Conservation (phyloP, 768 basidiomycete species). For the Lyophyllum atratum region DNA sequence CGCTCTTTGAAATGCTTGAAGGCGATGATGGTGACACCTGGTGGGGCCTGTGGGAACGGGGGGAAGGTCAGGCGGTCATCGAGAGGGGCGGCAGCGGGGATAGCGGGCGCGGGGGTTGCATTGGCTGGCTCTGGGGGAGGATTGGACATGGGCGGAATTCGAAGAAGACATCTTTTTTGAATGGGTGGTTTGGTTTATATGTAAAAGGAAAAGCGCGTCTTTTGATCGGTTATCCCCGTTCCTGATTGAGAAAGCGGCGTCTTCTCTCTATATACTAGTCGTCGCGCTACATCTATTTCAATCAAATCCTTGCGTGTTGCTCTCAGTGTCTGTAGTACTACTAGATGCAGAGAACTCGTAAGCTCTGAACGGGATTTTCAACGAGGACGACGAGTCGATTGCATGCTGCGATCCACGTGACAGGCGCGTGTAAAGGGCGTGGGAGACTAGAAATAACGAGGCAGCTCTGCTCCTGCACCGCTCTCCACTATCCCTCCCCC, state of each 20-base stretch:
- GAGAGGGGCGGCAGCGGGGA: not conserved
- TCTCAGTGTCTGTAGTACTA: too few species aligned
- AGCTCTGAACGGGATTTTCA: too few species aligned
- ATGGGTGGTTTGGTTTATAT: not conserved
- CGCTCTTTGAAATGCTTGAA: constrained; percentile 46
- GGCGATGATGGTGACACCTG: constrained; percentile 41
- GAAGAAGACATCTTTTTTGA: constrained; percentile 6
- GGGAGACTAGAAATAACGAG: constrained; percentile 10
- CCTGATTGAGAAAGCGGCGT: not conserved
- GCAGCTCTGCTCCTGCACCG: not conserved
- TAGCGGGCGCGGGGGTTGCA: not conserved
- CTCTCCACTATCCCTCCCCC: not conserved
- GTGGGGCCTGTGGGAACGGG: constrained; percentile 46
- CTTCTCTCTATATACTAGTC: too few species aligned
- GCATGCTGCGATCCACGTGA: not conserved
- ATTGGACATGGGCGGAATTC: constrained; percentile 7
- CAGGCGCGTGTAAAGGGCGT: constrained; percentile 3
- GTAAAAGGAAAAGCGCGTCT: constrained; percentile 11
- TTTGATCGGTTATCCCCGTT: constrained; percentile 22
- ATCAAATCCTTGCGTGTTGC: too few species aligned
- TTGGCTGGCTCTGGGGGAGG: not conserved
- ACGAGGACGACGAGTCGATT: not conserved
- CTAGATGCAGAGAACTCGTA: too few species aligned
- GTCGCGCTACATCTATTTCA: too few species aligned
- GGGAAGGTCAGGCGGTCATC: constrained; percentile 39